Evolutionary conservation across 1,284 basidiomycete species (phyloP).

Genomic region (Malassezia nana): DNA sequence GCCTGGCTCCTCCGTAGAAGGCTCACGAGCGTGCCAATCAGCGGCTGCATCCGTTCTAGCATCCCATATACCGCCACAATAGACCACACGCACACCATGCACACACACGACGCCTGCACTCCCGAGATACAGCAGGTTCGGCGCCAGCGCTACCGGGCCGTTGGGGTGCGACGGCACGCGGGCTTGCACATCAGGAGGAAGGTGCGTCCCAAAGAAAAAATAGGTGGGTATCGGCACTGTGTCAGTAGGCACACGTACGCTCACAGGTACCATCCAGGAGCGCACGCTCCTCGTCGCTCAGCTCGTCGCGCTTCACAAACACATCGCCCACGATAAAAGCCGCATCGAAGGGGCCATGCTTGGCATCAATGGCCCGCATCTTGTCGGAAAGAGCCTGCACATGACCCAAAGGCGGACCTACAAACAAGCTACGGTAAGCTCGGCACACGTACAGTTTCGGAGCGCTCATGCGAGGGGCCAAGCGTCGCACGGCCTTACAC

Average conservation of each 20-base stretch:
- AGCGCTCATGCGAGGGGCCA: slow-evolving; percentile 3
- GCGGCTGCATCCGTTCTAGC: not conserved
- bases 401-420: slow-evolving; percentile 72
- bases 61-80: slow-evolving; percentile 22
- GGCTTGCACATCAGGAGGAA: not conserved
- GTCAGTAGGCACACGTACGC: slow-evolving; percentile 13
- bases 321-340: slow-evolving; percentile 81
- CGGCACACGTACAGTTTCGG: slow-evolving; percentile 10
- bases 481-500: not conserved
- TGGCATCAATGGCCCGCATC: slow-evolving; percentile 73
- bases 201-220: slow-evolving; percentile 65
- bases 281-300: slow-evolving; percentile 54
- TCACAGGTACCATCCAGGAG: slow-evolving; percentile 59
- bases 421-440: slow-evolving; percentile 58
- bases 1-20: not conserved
- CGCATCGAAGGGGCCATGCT: slow-evolving; percentile 87
- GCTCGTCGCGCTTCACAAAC: slow-evolving; percentile 53
- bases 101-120: slow-evolving; percentile 24
- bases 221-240: slow-evolving; percentile 79
- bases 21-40: not conserved
- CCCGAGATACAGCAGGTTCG: slow-evolving; percentile 30
- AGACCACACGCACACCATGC: slow-evolving; percentile 25
- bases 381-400: slow-evolving; percentile 68
- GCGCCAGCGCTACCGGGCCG: slow-evolving; percentile 8
- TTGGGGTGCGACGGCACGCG: not conserved